A percentile compares a stretch with the other conserved stretches of the same genome.
Conservation (phyloP, 1,139 yeast species). For the Suhomyces terraborum region DNA sequence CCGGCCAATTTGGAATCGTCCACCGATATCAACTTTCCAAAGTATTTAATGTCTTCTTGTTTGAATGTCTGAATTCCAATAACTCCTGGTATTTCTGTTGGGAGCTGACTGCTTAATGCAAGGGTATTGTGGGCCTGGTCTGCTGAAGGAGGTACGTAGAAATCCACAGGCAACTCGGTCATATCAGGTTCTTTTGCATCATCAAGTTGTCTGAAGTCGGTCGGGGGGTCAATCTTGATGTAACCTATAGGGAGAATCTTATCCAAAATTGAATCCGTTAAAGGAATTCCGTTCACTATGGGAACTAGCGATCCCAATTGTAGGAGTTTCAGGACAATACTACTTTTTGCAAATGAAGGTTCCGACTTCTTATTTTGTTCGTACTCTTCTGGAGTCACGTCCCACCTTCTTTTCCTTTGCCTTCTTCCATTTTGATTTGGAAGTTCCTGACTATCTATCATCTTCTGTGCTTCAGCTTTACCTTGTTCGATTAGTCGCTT, state of each 20-base stretch:
- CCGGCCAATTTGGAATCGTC: constrained; percentile 34
- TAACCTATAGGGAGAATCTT: constrained; percentile 59
- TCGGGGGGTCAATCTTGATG: constrained; percentile 49
- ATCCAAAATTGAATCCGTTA: constrained; percentile 53
- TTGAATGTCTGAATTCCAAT: constrained; percentile 61
- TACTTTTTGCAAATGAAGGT: constrained; percentile 3
- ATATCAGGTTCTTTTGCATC: constrained; percentile 34
- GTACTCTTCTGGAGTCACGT: constrained; percentile 38
- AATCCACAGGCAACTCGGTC: constrained; percentile 27
- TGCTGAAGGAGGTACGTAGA: constrained; percentile 30
- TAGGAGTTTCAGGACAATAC: constrained; percentile 5
- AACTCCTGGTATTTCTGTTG: constrained; percentile 65
- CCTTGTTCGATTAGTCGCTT: constrained; percentile 21
- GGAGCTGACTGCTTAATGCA: constrained; percentile 34
- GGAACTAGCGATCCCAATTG: constrained; percentile 34
- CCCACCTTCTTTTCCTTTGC: constrained; percentile 29
- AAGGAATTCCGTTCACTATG: constrained; percentile 45
- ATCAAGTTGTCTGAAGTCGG: constrained; percentile 41
- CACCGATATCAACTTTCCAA: constrained; percentile 58
- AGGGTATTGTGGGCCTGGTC: constrained; percentile 23
- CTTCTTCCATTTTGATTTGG: constrained; percentile 22
- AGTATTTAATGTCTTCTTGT: constrained; percentile 71
- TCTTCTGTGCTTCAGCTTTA: constrained; percentile 21
- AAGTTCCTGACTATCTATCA: constrained; percentile 16
- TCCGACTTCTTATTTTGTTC: constrained; percentile 17